Percentiles rank a stretch among this genome's conserved stretches.
Conservation (phyloP, 345 rosid species). For the Jatropha curcas region DNA sequence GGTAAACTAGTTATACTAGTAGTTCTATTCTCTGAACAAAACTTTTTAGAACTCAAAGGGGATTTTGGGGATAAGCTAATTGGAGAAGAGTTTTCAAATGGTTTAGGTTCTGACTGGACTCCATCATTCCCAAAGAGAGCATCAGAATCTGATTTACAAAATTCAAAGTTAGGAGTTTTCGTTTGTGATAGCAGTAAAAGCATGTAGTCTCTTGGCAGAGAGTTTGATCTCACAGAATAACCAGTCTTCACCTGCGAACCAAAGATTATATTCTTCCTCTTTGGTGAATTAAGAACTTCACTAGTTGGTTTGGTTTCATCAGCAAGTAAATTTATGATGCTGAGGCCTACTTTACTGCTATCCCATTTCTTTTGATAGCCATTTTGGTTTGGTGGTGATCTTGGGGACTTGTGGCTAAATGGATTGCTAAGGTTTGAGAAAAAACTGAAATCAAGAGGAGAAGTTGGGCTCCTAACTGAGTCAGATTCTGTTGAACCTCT, state of each 20-base stretch:
- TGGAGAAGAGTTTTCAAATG: conserved; percentile 20
- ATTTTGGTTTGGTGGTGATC: conserved; percentile 27
- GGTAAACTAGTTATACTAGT: conserved; percentile 27
- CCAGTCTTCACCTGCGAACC: conserved; percentile 50
- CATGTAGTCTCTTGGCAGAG: conserved; percentile 46
- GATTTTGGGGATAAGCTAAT: conserved; percentile 17
- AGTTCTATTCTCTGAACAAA: conserved; percentile 23
- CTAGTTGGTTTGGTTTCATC: conserved; percentile 25
- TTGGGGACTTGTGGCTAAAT: conserved; percentile 44
- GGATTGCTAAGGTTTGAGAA: conserved; percentile 52
- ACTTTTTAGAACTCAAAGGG: conserved; percentile 22
- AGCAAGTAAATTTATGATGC: conserved; percentile 47
- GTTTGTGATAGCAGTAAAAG: conserved; percentile 25
- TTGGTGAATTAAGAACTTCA: conserved; percentile 36
- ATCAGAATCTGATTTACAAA: conserved; percentile 11
- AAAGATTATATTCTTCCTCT: conserved; percentile 46
- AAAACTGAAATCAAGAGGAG: conserved; percentile 58
- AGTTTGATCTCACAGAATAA: conserved; percentile 35
- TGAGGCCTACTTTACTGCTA: conserved; percentile 56
- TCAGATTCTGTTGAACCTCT: conserved; percentile 41
- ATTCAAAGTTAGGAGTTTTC: conserved; percentile 18
- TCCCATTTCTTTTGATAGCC: conserved; percentile 43
- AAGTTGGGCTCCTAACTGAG: conserved; percentile 53
- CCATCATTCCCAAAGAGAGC: conserved; percentile 11
- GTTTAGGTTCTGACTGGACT: conserved; percentile 13